Conservation (phyloP, 1,284 basidiomycete genomes). For the Sporisorium reilianum region DNA sequence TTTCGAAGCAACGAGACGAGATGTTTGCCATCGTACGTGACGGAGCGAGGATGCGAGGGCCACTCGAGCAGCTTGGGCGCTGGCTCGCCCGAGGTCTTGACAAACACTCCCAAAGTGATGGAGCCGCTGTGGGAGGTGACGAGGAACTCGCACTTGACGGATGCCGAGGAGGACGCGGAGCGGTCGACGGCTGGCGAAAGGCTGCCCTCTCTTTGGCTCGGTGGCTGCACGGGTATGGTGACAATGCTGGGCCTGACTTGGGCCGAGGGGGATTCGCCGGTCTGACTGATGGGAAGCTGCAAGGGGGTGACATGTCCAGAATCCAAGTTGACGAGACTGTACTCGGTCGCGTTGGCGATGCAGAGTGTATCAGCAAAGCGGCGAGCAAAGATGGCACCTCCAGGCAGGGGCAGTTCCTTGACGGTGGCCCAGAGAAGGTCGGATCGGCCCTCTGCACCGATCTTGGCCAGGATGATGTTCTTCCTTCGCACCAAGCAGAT, state of each 20-base stretch:
- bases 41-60: constrained; percentile 64
- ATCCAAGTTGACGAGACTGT: constrained; percentile 61
- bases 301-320: constrained; percentile 51
- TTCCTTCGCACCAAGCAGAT: constrained; percentile 63
- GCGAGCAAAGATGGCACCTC: constrained; percentile 63
- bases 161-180: neutral
- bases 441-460: constrained; percentile 47
- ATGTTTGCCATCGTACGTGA: constrained; percentile 49
- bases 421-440: constrained; percentile 53
- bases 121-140: constrained; percentile 64
- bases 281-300: constrained; percentile 66
- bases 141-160: constrained; percentile 57
- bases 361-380: constrained; percentile 61
- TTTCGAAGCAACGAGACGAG: constrained; percentile 63
- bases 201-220: constrained; percentile 16
- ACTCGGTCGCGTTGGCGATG: constrained; percentile 62
- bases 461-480: constrained; percentile 56
- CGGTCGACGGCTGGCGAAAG: constrained; percentile 17
- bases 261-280: constrained; percentile 58
- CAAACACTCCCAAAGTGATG: constrained; percentile 65
- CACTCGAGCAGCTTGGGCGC: constrained; percentile 66
- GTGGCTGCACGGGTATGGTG: constrained; percentile 32
- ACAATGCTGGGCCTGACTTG: constrained; percentile 62
- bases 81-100: constrained; percentile 63
- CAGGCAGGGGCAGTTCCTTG: constrained; percentile 59